Evolutionary conservation across 352 stramenopile genomes (phyloP).

Genomic region (Globisporangium perplexum): DNA sequence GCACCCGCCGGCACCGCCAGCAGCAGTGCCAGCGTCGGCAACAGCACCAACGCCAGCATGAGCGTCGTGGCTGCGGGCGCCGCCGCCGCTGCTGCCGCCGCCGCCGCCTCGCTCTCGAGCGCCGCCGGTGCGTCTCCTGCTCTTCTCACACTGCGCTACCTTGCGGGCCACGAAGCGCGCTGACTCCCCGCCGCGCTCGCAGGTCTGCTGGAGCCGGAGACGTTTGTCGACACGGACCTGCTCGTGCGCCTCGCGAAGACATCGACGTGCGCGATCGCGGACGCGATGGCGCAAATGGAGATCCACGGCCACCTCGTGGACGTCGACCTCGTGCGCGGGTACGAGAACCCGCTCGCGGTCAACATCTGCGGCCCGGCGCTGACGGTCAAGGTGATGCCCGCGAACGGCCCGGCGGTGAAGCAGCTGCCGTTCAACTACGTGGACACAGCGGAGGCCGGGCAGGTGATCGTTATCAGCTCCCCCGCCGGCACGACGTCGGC

Average conservation of each 20-base stretch:
- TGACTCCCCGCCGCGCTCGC: constrained; percentile 32
- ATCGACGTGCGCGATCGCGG: constrained; percentile 74
- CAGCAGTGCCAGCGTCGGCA: background rate
- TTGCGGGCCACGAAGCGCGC: too few species aligned
- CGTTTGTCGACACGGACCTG: constrained; percentile 52
- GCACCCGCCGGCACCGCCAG: background rate
- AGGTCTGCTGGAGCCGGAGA: constrained; percentile 65
- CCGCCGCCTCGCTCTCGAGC: constrained; percentile 19
- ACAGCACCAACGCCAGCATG: too few species aligned
- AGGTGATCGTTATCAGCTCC: constrained; percentile 77
- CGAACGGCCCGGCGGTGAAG: constrained; percentile 48
- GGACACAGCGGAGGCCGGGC: constrained; percentile 62
- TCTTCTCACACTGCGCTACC: too few species aligned
- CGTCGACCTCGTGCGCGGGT: constrained; percentile 62
- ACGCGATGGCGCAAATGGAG: constrained; percentile 70
- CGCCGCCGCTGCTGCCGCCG: constrained; percentile 15
- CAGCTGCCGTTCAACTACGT: constrained; percentile 77
- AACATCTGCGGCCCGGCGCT: constrained; percentile 76
- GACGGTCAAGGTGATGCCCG: constrained; percentile 70
- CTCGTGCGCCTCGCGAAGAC: constrained; percentile 69
- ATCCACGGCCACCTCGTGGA: constrained; percentile 77
- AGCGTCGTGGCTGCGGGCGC: background rate
- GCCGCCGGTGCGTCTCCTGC: constrained; percentile 20
- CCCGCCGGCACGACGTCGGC: constrained; percentile 41
- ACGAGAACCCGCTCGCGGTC: constrained; percentile 41